Evolutionary conservation across 2,329 filamentous ascomycete species (phyloP), one percentile per base, ranked within the genome.

Genomic region (Ophiocordyceps robertsii): DNA sequence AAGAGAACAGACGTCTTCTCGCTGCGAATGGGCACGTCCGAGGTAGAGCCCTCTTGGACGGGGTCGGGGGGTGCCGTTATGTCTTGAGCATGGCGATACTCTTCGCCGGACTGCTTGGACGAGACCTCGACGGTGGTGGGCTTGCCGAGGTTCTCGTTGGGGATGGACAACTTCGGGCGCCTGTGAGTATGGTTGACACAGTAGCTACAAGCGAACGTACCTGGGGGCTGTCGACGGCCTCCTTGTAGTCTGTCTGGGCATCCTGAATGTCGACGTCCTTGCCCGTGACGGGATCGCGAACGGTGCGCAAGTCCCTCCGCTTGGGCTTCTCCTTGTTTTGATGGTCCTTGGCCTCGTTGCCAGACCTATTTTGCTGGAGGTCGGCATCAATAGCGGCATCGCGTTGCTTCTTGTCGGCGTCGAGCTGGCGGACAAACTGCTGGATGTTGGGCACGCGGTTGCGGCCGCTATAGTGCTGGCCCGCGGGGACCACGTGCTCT

Each of bases 1-100:
- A 96, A 96, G 29, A 95, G 73, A 16, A 96, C 81, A 48, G 95
- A 95, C 4, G 92, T 96, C 72, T 92, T 95, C 58, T 96, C 90
- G 54, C 89, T 90, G 56, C 89, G 84, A 45, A 96, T 94, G 3
- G 92, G 92, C 1, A 96, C 88, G 61, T 96, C 92, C 24, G 86
- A 89, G 0, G 90, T 96, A 30, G 82, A 78, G 21, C 87, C 86
- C 44, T 81, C 73, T 14, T 81, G 80, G 17, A 95, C 70, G 0
- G 90, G 90, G 50, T 93, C 89, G 1, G 90, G 90, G 2, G 90
- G 90, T 1, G 90, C 85, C 0, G 87, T 94, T 44, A 94, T 70
- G 62, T 96, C 90, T 63, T 95, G 90, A 10, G 80, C 84, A 44
- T 82, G 58, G 49, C 83, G 84, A 61, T 96, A 95, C 49, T 94